phyloP scores from a whole-genome alignment of 140 eudicot species.

The Flaveria floridana region DNA sequence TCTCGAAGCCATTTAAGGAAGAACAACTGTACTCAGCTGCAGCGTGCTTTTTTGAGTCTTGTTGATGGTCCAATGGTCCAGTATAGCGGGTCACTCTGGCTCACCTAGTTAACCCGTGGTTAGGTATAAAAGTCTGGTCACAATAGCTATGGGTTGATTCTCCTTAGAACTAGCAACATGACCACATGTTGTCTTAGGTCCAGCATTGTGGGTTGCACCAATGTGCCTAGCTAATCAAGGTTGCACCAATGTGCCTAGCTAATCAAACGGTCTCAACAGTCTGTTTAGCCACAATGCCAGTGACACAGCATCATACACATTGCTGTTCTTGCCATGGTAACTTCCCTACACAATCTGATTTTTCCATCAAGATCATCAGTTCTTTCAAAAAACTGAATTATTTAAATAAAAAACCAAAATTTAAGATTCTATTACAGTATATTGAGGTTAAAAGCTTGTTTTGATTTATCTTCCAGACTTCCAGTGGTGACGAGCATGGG shows the following conservation, averaged over 20 bases:
- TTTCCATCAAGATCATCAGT: not conserved
- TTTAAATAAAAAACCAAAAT: not conserved
- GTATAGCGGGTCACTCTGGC: conserved; percentile 11
- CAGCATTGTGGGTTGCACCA: conserved; percentile 21
- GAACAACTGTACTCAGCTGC: conserved; percentile 70
- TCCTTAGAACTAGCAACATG: not conserved
- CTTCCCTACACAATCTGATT: conserved; percentile 1
- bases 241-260: conserved; percentile 19
- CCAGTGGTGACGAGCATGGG: not conserved
- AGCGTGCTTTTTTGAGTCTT: conserved; percentile 65
- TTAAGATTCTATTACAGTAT: conserved; percentile 11
- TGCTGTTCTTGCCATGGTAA: conserved; percentile 34
- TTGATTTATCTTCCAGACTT: conserved; percentile 22
- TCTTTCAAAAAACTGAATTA: not conserved
- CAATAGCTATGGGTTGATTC: no score
- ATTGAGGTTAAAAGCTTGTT: conserved; percentile 1
- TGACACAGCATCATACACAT: conserved; percentile 9
- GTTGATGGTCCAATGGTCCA: conserved; percentile 36
- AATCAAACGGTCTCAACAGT: conserved; percentile 19
- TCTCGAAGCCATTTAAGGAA: conserved; percentile 78
- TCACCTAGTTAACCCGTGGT: conserved; percentile 24
- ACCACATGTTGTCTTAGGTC: not conserved
- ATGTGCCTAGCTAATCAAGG: conserved; percentile 25
- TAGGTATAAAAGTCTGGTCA: conserved; percentile 23
- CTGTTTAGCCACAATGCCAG: conserved; percentile 19